These are phyloP conservation scores for Byssothecium circinans DNA, from an alignment of 2,329 filamentous ascomycete genomes.

Conservation along the genomic window DNA sequence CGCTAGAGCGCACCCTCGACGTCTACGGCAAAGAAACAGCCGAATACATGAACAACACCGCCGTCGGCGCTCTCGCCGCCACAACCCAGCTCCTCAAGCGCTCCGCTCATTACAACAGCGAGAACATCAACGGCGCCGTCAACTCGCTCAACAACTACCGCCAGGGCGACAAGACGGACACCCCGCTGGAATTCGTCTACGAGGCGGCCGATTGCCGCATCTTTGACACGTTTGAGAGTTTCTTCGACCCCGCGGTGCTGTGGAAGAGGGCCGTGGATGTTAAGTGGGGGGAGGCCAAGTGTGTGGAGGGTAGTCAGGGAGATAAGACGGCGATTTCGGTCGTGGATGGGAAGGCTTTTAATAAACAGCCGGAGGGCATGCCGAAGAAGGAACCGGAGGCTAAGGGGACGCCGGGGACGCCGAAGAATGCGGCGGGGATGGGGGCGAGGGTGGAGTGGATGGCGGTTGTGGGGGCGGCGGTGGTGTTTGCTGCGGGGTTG, in stretches of 20 bases:
- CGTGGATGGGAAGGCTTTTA: conserved; percentile 9
- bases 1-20: neutral
- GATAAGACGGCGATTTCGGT: conserved; percentile 16
- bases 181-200: conserved; percentile 60
- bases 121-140: conserved; percentile 6
- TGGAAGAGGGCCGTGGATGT: conserved; percentile 48
- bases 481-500: neutral
- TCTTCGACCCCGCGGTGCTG: conserved; percentile 49
- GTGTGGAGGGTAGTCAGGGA: conserved; percentile 18
- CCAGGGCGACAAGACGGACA: conserved; percentile 25
- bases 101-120: conserved; percentile 5
- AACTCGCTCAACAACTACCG: conserved; percentile 29
- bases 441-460: neutral
- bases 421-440: neutral
- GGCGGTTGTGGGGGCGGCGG: conserved; percentile 1
- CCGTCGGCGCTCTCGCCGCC: conserved; percentile 12
- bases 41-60: conserved; percentile 11
- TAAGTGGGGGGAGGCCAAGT: conserved; percentile 21
- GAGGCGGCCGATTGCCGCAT: conserved; percentile 62
- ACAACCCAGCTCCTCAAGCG: conserved; percentile 14
- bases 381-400: neutral
- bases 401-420: neutral
- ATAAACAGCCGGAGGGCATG: conserved; percentile 1
- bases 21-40: conserved; percentile 6
- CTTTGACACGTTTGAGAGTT: conserved; percentile 58